phyloP scores from a whole-genome alignment of 345 rosid species.

The Lepidium aucheri region DNA sequence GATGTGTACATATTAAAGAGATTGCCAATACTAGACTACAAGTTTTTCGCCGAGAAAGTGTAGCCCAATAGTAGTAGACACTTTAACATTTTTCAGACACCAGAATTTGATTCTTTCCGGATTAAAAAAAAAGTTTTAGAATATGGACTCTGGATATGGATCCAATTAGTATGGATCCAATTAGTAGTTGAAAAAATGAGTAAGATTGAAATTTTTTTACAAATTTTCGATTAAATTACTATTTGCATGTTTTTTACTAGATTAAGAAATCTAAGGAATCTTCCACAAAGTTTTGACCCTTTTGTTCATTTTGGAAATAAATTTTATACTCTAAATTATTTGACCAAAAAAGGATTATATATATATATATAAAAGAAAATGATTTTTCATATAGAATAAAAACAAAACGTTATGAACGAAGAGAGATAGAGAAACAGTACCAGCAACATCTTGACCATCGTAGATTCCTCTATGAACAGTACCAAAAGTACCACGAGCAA shows the following conservation, averaged over 20 bases:
- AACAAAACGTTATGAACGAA: background rate
- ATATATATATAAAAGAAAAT: background rate
- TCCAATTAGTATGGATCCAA: too few species aligned
- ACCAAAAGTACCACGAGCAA: slow-evolving; percentile 95
- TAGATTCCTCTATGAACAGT: slow-evolving; percentile 92
- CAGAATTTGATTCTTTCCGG: too few species aligned
- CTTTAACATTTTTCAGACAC: too few species aligned
- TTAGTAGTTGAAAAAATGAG: too few species aligned
- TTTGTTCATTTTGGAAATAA: background rate
- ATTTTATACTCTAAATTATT: background rate
- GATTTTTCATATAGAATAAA: background rate
- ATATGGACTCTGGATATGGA: too few species aligned
- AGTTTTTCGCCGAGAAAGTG: too few species aligned
- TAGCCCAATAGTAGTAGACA: too few species aligned
- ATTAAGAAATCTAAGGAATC: background rate
- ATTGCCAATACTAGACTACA: background rate
- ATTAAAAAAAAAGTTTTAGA: too few species aligned
- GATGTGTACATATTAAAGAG: background rate
- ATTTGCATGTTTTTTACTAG: background rate
- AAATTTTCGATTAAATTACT: background rate
- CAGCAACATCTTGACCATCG: slow-evolving; percentile 91
- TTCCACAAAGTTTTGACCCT: background rate
- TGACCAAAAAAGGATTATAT: background rate
- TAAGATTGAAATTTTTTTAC: too few species aligned
- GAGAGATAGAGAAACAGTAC: slow-evolving; percentile 32